A percentile compares a stretch with the other conserved stretches of the same genome.
These are phyloP conservation scores for Colletotrichum melonis DNA, from an alignment of 2,329 filamentous ascomycete genomes.

Conservation along the genomic window DNA sequence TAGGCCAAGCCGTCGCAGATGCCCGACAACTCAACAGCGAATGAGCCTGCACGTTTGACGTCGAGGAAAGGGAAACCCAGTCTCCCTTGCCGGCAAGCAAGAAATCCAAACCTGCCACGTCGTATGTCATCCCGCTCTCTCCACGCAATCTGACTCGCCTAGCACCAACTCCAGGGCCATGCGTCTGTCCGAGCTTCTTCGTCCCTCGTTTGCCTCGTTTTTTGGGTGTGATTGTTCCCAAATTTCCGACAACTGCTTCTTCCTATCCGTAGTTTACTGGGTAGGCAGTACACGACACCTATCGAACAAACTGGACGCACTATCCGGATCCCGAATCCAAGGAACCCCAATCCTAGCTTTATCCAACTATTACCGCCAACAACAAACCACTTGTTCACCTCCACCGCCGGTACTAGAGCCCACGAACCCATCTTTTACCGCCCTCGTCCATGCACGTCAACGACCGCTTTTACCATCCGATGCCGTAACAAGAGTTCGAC, in stretches of 20 bases:
- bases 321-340: constrained; percentile 12
- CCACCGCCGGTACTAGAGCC: not conserved
- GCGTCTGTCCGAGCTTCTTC: constrained; percentile 11
- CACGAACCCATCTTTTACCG: not conserved
- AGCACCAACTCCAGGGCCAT: constrained; percentile 6
- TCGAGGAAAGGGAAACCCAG: constrained; percentile 27
- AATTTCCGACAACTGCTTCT: not conserved
- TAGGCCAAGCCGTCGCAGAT: constrained; percentile 13
- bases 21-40: constrained; percentile 21
- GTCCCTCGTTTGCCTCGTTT: constrained; percentile 9
- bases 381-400: not conserved
- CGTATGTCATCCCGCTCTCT: constrained; percentile 33
- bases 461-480: constrained; percentile 25
- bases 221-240: not conserved
- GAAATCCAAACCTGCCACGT: constrained; percentile 34
- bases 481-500: constrained; percentile 17
- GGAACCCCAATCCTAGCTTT: constrained; percentile 22
- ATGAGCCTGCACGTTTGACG: constrained; percentile 22
- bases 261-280: too few relatives aligned
- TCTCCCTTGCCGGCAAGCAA: constrained; percentile 9
- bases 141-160: constrained; percentile 35
- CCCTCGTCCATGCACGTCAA: constrained; percentile 32
- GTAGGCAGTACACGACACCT: too few relatives aligned
- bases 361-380: constrained; percentile 11
- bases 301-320: not conserved